Evolutionary conservation across 2,329 filamentous ascomycete genomes (phyloP).

Genomic region (Graphiopsis chlorocephala): DNA sequence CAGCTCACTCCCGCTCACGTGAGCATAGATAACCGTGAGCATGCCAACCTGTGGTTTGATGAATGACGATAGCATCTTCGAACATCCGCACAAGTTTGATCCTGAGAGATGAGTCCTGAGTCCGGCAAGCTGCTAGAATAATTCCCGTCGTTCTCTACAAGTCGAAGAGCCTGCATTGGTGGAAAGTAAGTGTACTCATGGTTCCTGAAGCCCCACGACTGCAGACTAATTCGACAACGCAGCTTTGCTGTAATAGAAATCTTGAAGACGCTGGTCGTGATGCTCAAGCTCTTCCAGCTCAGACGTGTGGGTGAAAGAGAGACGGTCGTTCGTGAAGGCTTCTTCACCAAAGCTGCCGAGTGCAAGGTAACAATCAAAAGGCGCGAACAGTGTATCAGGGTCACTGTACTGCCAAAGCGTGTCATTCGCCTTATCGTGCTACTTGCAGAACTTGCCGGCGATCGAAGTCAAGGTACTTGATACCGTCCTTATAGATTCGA

Average conservation of each 20-base stretch:
- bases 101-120: neutral
- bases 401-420: neutral
- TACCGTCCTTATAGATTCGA: conserved; percentile 1
- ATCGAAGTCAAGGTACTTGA: neutral
- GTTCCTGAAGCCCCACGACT: neutral
- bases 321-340: neutral
- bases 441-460: conserved; percentile 2
- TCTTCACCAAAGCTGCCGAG: neutral
- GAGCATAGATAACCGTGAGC: neutral
- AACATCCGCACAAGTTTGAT: neutral
- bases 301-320: neutral
- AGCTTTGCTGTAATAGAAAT: neutral
- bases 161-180: neutral
- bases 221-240: neutral
- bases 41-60: neutral
- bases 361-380: neutral
- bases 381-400: neutral
- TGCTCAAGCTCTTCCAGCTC: neutral
- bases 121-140: neutral
- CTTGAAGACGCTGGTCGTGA: neutral
- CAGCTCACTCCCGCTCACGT: neutral
- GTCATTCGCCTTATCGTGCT: neutral
- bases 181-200: neutral
- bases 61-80: neutral
- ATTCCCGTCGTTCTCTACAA: neutral